These are phyloP conservation scores for Oryza meridionalis DNA, from an alignment of 176 grass and related monocot genomes.

Conservation along the genomic window DNA sequence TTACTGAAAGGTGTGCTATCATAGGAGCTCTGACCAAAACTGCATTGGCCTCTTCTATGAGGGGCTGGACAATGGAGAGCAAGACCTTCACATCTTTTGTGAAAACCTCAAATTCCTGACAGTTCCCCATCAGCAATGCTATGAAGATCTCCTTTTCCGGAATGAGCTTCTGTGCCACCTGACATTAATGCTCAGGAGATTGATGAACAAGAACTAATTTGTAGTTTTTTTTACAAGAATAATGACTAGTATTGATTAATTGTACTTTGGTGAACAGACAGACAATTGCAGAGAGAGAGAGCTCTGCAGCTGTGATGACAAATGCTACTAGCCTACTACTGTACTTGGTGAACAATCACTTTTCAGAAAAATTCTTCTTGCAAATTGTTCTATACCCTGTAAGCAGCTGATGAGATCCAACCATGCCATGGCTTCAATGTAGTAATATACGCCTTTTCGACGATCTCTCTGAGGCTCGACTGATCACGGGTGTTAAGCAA, in stretches of 20 bases:
- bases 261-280: background rate
- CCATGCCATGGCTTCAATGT: slow-evolving; percentile 85
- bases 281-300: background rate
- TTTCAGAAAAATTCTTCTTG: background rate
- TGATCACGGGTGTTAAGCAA: slow-evolving; percentile 46
- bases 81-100: slow-evolving; percentile 57
- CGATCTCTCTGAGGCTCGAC: slow-evolving; percentile 52
- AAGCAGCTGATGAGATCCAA: slow-evolving; percentile 88
- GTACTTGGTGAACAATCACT: background rate
- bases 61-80: slow-evolving; percentile 49
- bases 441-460: slow-evolving; percentile 67
- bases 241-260: too few species aligned
- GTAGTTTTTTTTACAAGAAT: too few species aligned
- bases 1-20: background rate
- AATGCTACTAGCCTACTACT: background rate
- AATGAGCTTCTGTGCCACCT: slow-evolving; percentile 76
- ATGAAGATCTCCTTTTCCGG: slow-evolving; percentile 70
- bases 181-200: slow-evolving; percentile 51
- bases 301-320: background rate
- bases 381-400: slow-evolving; percentile 54
- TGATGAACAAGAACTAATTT: background rate
- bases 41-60: slow-evolving; percentile 65
- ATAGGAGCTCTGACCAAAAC: slow-evolving; percentile 52
- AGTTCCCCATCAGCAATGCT: slow-evolving; percentile 59
- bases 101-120: slow-evolving; percentile 61